Conservation (phyloP, 805 yeast species). For the Myxozyma udenii region DNA sequence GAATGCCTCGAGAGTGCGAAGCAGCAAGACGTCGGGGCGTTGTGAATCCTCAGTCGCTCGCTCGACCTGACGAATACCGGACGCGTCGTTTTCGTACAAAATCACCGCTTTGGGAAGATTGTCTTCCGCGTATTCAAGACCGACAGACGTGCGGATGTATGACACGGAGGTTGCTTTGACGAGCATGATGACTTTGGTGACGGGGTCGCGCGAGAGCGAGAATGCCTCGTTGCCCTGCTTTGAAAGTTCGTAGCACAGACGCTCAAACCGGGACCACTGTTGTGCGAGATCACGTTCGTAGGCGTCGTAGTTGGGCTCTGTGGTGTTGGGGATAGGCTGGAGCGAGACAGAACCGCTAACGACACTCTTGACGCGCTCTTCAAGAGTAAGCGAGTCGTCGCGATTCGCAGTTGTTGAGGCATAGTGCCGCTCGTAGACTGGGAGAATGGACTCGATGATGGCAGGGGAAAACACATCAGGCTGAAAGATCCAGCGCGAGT, state of each 20-base stretch:
- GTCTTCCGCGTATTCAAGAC: conserved; percentile 34
- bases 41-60: background rate
- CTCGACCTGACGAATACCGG: background rate
- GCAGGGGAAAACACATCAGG: conserved; percentile 49
- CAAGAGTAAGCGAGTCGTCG: conserved; percentile 32
- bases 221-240: conserved; percentile 61
- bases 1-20: conserved; percentile 44
- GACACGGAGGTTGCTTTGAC: conserved; percentile 42
- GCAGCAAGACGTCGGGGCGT: conserved; percentile 27
- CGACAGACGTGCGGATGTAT: conserved; percentile 39
- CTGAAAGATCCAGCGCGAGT: conserved; percentile 48
- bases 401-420: conserved; percentile 33
- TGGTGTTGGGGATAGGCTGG: conserved; percentile 6
- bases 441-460: conserved; percentile 52
- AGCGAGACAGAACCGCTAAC: conserved; percentile 38
- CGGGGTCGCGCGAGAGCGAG: conserved; percentile 45
- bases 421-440: conserved; percentile 50
- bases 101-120: background rate
- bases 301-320: conserved; percentile 36
- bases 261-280: conserved; percentile 67
- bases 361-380: conserved; percentile 38
- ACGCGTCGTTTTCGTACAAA: background rate
- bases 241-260: conserved; percentile 68
- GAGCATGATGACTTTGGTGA: conserved; percentile 36
- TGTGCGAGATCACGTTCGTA: conserved; percentile 43